Conservation (phyloP, 345 rosid genomes). For the Erucastrum elatum region DNA sequence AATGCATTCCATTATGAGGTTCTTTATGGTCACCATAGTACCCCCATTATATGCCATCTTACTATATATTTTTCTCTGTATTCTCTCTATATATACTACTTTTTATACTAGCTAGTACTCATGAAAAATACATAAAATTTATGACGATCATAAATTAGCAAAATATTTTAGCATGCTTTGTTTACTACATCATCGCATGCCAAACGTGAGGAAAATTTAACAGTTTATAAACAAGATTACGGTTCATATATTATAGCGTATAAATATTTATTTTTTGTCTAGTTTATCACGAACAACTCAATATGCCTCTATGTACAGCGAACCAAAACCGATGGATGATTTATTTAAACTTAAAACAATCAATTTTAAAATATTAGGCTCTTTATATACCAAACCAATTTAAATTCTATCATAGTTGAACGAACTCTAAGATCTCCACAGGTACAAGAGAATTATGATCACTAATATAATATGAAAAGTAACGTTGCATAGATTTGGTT, state of each 20-base stretch:
- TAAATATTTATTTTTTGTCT: background rate
- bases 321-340: background rate
- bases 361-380: too few species aligned
- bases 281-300: background rate
- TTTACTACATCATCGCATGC: background rate
- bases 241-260: background rate
- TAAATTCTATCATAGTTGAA: background rate
- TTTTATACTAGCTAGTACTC: background rate
- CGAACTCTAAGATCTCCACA: background rate
- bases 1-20: slow-evolving; percentile 23
- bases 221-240: background rate
- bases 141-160: background rate
- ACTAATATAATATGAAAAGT: background rate
- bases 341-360: background rate
- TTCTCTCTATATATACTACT: background rate
- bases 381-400: background rate
- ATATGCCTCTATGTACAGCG: background rate
- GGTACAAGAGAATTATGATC: slow-evolving; percentile 8
- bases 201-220: background rate
- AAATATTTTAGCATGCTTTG: background rate
- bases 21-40: slow-evolving; percentile 30
- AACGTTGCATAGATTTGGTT: slow-evolving; percentile 31
- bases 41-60: background rate
- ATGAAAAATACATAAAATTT: background rate
- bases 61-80: background rate